Conservation (phyloP, 257 asterid species). For the Nicotiana paniculata region DNA sequence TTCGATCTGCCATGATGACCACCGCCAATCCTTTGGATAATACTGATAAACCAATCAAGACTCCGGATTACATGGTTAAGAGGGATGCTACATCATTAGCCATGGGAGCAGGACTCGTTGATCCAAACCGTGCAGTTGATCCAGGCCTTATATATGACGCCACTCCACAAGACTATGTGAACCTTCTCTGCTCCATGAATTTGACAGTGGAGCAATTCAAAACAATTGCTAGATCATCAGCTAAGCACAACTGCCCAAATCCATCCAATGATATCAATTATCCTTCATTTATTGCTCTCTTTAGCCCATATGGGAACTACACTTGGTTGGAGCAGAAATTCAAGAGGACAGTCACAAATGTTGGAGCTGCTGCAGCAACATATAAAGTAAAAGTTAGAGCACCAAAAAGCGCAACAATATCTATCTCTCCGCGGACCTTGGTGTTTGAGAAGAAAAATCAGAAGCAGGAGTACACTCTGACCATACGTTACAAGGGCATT, state of each 20-base stretch:
- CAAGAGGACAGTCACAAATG: slow-evolving; percentile 19
- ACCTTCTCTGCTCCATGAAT: slow-evolving; percentile 21
- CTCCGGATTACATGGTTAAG: background rate
- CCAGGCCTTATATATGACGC: slow-evolving; percentile 21
- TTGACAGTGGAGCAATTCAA: slow-evolving; percentile 2
- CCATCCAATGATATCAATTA: slow-evolving; percentile 15
- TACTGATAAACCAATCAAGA: background rate
- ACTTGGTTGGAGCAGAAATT: background rate
- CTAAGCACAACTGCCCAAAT: slow-evolving; percentile 8
- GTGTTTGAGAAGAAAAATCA: slow-evolving; percentile 11
- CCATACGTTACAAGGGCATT: background rate
- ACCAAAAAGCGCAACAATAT: background rate
- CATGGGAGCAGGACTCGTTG: slow-evolving; percentile 15
- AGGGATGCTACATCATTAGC: slow-evolving; percentile 10
- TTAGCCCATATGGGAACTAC: background rate
- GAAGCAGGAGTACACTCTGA: slow-evolving; percentile 9
- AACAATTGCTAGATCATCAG: background rate
- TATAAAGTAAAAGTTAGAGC: slow-evolving; percentile 10
- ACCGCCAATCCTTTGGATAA: slow-evolving; percentile 3
- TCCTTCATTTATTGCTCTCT: slow-evolving; percentile 11
- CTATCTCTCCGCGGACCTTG: slow-evolving; percentile 7
- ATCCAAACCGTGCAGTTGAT: slow-evolving; percentile 21
- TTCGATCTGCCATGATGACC: slow-evolving; percentile 4
- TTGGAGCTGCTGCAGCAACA: slow-evolving; percentile 6
- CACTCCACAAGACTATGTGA: slow-evolving; percentile 15